These are phyloP conservation scores for Allantophomopsis cytisporea DNA, from an alignment of 2,329 filamentous ascomycete genomes.

Conservation along the genomic window DNA sequence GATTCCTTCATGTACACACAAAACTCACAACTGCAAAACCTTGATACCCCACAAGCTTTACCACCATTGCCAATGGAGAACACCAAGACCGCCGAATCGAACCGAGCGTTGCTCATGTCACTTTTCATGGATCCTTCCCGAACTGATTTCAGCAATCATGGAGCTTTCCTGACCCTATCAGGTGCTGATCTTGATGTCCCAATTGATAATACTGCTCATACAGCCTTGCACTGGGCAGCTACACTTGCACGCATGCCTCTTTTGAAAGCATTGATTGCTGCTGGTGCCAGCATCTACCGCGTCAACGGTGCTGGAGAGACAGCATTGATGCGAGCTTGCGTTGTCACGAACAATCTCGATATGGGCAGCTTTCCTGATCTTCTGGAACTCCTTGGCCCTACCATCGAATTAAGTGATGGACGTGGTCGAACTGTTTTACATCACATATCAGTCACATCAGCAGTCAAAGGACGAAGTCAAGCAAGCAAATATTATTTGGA, in stretches of 20 bases:
- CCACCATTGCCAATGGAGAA: slow-evolving; percentile 49
- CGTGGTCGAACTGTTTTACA: slow-evolving; percentile 87
- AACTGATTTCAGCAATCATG: slow-evolving; percentile 59
- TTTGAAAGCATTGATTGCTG: slow-evolving; percentile 65
- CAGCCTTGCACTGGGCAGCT: slow-evolving; percentile 90
- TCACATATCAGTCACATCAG: slow-evolving; percentile 91
- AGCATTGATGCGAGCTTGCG: slow-evolving; percentile 80
- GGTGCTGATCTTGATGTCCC: slow-evolving; percentile 81
- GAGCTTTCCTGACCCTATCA: slow-evolving; percentile 62
- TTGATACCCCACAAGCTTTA: slow-evolving; percentile 44
- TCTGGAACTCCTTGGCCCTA: slow-evolving; percentile 75
- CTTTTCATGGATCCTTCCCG: slow-evolving; percentile 66
- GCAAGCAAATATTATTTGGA: slow-evolving; percentile 95
- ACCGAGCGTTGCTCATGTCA: slow-evolving; percentile 68
- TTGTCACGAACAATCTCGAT: slow-evolving; percentile 90
- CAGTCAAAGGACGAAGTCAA: slow-evolving; percentile 82
- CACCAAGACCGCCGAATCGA: slow-evolving; percentile 58
- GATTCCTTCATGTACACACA: slow-evolving; percentile 60
- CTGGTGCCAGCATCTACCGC: slow-evolving; percentile 76
- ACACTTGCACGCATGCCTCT: slow-evolving; percentile 79
- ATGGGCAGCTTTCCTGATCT: slow-evolving; percentile 82
- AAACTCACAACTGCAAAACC: slow-evolving; percentile 28
- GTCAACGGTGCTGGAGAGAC: slow-evolving; percentile 87
- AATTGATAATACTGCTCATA: slow-evolving; percentile 79
- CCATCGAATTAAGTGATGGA: slow-evolving; percentile 81